Percentiles rank a stretch among this genome's conserved stretches.
Conservation (phyloP, 441 rosid species). For the Pelargonium cotyledonis region DNA sequence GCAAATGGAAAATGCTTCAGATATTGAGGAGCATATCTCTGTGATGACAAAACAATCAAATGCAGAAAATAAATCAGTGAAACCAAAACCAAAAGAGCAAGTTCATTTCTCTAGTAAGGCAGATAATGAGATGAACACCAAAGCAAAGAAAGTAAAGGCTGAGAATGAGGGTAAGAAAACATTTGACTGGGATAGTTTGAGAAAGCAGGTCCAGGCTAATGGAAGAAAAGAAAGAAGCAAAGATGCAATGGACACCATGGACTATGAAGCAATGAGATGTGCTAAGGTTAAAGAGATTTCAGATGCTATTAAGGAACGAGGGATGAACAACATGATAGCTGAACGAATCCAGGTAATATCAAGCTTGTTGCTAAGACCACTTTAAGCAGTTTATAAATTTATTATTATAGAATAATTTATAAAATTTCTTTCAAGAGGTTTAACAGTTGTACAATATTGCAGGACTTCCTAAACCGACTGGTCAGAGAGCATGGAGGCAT, state of each 20-base stretch:
- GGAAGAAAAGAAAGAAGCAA: constrained; percentile 46
- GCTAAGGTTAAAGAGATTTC: constrained; percentile 51
- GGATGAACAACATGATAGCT: constrained; percentile 96
- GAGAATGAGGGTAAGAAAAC: constrained; percentile 38
- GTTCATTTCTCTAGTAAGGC: constrained; percentile 26
- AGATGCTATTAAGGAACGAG: constrained; percentile 69
- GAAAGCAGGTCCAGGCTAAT: constrained; percentile 44
- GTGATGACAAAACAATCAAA: constrained; percentile 25
- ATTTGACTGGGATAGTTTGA: constrained; percentile 76
- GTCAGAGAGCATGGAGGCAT: constrained; percentile 70
- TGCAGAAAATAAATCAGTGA: constrained; percentile 24
- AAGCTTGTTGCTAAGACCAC: constrained; percentile 16
- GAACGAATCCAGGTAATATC: constrained; percentile 68
- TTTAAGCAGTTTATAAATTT: constrained; percentile 19
- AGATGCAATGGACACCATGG: constrained; percentile 67
- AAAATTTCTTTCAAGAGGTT: background rate
- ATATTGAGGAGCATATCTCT: constrained; percentile 29
- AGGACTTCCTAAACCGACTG: constrained; percentile 76
- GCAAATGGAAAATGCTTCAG: constrained; percentile 27
- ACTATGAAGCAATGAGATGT: constrained; percentile 77
- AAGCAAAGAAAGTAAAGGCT: constrained; percentile 46
- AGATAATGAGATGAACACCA: constrained; percentile 29
- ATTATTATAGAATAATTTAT: background rate
- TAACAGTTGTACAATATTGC: constrained; percentile 35
- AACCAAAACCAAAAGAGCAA: constrained; percentile 35